Evolutionary conservation across 768 basidiomycete species (phyloP).

Genomic region (Phylloporus sp.): DNA sequence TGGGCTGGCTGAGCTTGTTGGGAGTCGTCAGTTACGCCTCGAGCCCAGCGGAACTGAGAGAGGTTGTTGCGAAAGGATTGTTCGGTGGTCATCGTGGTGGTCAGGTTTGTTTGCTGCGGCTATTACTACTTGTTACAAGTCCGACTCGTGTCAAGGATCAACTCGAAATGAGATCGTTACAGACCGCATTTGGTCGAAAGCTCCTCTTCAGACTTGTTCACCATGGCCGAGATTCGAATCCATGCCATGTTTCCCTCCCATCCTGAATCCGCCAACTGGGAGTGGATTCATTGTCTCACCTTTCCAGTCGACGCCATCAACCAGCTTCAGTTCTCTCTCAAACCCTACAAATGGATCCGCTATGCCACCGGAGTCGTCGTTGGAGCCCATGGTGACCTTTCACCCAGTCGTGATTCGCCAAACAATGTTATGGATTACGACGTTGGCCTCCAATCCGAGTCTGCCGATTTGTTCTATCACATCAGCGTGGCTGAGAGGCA

Average conservation of each 20-base stretch:
- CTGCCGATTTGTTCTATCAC: constrained; percentile 1
- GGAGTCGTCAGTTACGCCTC: constrained; percentile 67
- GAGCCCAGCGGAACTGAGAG: constrained; percentile 84
- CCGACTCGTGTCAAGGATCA: too few relatives aligned
- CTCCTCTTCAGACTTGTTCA: too few relatives aligned
- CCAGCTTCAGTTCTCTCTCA: background rate
- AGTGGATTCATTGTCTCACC: constrained; percentile 2
- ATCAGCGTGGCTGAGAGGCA: background rate
- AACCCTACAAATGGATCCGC: constrained; percentile 5
- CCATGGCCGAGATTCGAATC: background rate
- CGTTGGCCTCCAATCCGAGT: background rate
- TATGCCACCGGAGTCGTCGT: constrained; percentile 4
- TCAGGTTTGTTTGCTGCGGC: too few relatives aligned
- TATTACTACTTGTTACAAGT: too few relatives aligned
- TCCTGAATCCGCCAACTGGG: background rate
- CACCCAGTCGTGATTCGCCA: background rate
- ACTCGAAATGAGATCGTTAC: too few relatives aligned
- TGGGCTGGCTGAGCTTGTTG: constrained; percentile 37
- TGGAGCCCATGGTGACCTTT: constrained; percentile 1
- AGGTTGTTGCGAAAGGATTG: constrained; percentile 70
- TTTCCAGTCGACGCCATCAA: background rate
- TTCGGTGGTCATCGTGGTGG: constrained; percentile 37
- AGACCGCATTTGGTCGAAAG: too few relatives aligned
- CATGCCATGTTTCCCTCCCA: background rate
- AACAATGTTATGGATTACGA: background rate